phyloP scores from a whole-genome alignment of 1,139 yeast genomes.

The Yamadazyma blattariae region DNA sequence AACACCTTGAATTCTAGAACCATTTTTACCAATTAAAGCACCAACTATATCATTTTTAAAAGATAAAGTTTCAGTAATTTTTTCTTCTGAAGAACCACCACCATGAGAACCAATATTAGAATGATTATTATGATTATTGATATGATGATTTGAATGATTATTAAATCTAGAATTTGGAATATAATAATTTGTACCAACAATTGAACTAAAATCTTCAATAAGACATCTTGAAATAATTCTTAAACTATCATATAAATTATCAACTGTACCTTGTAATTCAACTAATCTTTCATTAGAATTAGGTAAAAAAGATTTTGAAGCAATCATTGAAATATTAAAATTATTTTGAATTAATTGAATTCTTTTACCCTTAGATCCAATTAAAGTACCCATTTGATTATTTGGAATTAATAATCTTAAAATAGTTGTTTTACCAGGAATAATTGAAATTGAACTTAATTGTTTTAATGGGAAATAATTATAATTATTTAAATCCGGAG shows the following conservation, averaged over 20 bases:
- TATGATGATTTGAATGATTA: background rate
- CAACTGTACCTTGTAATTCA: slow-evolving; percentile 81
- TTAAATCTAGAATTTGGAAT: slow-evolving; percentile 36
- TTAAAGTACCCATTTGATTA: slow-evolving; percentile 86
- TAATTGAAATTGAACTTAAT: slow-evolving; percentile 48
- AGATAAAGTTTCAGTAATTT: slow-evolving; percentile 33
- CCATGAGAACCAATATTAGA: background rate
- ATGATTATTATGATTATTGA: background rate
- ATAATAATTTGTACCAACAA: slow-evolving; percentile 65
- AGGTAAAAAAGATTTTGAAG: slow-evolving; percentile 80
- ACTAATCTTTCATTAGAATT: slow-evolving; percentile 86
- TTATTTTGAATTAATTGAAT: slow-evolving; percentile 77
- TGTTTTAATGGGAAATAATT: slow-evolving; percentile 63
- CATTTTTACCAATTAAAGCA: slow-evolving; percentile 85
- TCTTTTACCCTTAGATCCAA: slow-evolving; percentile 81
- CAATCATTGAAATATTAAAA: slow-evolving; percentile 77
- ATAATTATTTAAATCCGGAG: slow-evolving; percentile 35
- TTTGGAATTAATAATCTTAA: slow-evolving; percentile 78
- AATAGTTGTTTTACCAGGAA: slow-evolving; percentile 53
- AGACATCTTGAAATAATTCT: slow-evolving; percentile 69
- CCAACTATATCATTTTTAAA: slow-evolving; percentile 89
- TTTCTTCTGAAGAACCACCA: background rate
- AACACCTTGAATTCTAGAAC: slow-evolving; percentile 83
- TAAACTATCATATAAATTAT: slow-evolving; percentile 56
- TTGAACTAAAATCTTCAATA: slow-evolving; percentile 66